These are phyloP conservation scores for Helichrysum umbraculigerum DNA, from an alignment of 129 eudicot genomes.

Conservation along the genomic window DNA sequence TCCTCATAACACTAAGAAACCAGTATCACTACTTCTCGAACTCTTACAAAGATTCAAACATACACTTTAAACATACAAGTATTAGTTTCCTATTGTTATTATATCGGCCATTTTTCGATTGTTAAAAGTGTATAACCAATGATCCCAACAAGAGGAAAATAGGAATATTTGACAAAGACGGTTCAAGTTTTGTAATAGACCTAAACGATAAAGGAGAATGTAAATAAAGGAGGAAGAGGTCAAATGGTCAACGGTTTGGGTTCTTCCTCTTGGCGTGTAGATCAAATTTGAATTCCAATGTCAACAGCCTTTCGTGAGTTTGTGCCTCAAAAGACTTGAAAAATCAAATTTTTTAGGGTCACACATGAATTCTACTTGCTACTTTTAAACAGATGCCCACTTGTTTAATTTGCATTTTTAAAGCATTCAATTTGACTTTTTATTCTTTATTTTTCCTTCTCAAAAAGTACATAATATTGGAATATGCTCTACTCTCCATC, in stretches of 20 bases:
- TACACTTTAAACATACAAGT: too few species aligned
- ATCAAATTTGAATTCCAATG: background rate
- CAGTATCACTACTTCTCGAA: too few species aligned
- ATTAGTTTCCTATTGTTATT: too few species aligned
- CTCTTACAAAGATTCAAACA: too few species aligned
- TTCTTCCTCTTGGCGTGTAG: conserved; percentile 19
- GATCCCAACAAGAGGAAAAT: background rate
- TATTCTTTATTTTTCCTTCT: background rate
- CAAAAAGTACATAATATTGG: conserved; percentile 8
- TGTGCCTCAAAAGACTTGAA: conserved; percentile 14
- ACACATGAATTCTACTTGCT: too few species aligned
- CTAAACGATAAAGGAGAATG: too few species aligned
- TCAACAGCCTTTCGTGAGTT: conserved; percentile 27
- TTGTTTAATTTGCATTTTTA: conserved; percentile 17
- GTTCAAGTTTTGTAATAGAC: background rate
- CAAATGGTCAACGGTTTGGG: conserved; percentile 9
- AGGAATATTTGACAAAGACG: background rate
- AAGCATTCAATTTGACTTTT: conserved; percentile 26
- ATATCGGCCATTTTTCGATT: too few species aligned
- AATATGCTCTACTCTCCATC: conserved; percentile 6
- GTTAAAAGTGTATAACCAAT: background rate
- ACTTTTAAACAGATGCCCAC: conserved; percentile 2
- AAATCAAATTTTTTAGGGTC: background rate
- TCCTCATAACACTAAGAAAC: too few species aligned
- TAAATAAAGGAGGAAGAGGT: too few species aligned